Evolutionary conservation across 2,329 filamentous ascomycete species (phyloP), one percentile per base, ranked within the genome.

Genomic region (Trichoderma semiorbis): DNA sequence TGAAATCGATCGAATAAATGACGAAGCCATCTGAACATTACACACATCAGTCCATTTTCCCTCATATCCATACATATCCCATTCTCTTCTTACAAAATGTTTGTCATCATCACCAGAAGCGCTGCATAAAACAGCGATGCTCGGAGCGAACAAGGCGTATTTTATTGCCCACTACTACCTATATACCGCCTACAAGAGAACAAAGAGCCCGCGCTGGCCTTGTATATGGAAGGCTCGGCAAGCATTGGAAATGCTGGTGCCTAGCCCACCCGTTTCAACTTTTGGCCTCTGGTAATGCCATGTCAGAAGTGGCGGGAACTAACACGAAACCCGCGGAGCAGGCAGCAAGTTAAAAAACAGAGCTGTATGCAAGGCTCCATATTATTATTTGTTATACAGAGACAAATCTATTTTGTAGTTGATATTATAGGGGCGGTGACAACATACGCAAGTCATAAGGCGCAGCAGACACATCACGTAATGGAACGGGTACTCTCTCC

Each of bases 181-280:
- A 68, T 47, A 69, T 61, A 50, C 55, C 32, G n/a, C 8, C 24
- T 2, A 32, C 3, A 50, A 64, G 8, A 10, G 0, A 1, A 30
- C 26, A 30, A 28, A 43, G 39, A 11, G 1, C 28, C 16, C 6
- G 26, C 6, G 14, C 14, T 7, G 10, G 43, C 7, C 5, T 53
- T 14, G 24, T 57, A 57, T 30, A 50, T 50, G 66, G 61, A 71
- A 57, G n/a, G 61, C 69, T 50, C 71, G 61, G 50, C 53, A 71
- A 3, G 39, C 1, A 7, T 43, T 43, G 57, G 57, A 60, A 74
- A 74, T 72, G 69, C 73, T 74, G 73, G 69, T 74, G 73, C 73
- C 73, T 74, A 73, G 66, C 68, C 68, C 34, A 30, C 67, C 26
- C 39, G 55, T 69, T 61, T 69, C 57, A 69, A n/a, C n/a, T 28